These are phyloP conservation scores for Talaromyces adpressus DNA, from an alignment of 495 filamentous ascomycete genomes.

Conservation along the genomic window DNA sequence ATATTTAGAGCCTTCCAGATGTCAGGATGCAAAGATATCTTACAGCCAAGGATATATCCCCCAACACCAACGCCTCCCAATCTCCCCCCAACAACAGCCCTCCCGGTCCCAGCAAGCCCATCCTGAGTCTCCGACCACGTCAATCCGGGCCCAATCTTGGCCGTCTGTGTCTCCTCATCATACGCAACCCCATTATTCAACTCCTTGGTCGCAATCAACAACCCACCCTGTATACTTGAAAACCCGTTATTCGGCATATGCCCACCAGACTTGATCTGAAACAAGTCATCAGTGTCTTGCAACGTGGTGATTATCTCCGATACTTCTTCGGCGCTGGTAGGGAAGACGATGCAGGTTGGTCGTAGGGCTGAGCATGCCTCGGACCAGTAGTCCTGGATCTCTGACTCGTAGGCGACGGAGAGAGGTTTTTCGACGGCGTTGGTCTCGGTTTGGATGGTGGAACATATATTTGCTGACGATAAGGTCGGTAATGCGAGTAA, in stretches of 20 bases:
- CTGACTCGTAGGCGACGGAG: constrained; percentile 19
- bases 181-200: constrained; percentile 27
- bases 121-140: constrained; percentile 33
- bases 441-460: constrained; percentile 17
- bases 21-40: background rate
- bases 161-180: constrained; percentile 26
- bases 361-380: constrained; percentile 31
- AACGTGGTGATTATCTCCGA: constrained; percentile 30
- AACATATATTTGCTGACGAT: constrained; percentile 28
- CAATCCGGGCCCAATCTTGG: constrained; percentile 32
- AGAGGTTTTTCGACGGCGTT: constrained; percentile 20
- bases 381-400: constrained; percentile 33
- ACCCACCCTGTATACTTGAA: constrained; percentile 33
- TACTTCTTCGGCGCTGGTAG: constrained; percentile 30
- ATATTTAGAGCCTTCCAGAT: background rate
- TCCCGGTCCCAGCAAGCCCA: constrained; percentile 24
- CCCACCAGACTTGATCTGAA: constrained; percentile 37
- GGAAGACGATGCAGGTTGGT: constrained; percentile 34
- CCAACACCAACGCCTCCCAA: constrained; percentile 31
- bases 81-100: constrained; percentile 32
- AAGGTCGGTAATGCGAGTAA: background rate
- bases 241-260: constrained; percentile 40
- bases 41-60: constrained; percentile 39
- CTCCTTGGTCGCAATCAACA: constrained; percentile 33
- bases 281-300: constrained; percentile 27